These are phyloP conservation scores for Rhazya stricta DNA, from an alignment of 257 asterid genomes.

Conservation along the genomic window DNA sequence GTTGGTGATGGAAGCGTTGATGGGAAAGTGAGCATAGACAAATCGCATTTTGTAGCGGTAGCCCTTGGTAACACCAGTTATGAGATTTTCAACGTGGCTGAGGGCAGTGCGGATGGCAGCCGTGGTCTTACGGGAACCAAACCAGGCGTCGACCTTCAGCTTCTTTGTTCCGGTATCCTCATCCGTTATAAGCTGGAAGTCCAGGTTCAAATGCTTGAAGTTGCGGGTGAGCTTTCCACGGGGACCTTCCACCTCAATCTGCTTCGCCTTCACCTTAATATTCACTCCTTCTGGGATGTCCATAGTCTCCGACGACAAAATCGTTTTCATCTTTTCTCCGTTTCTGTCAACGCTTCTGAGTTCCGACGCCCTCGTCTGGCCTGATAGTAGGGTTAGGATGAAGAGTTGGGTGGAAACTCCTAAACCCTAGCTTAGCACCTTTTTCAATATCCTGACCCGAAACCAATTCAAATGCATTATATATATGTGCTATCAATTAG, in stretches of 20 bases:
- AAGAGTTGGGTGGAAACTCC: no score
- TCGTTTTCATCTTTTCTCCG: slow-evolving; percentile 50
- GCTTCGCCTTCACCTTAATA: slow-evolving; percentile 66
- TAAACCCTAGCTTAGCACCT: no score
- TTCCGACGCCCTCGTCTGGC: no score
- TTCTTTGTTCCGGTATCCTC: slow-evolving; percentile 60
- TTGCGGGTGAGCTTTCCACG: slow-evolving; percentile 61
- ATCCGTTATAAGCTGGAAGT: slow-evolving; percentile 66
- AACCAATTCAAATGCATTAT: no score
- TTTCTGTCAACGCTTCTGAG: no score
- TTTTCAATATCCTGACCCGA: no score
- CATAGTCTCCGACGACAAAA: slow-evolving; percentile 64
- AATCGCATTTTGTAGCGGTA: slow-evolving; percentile 88
- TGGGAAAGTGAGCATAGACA: slow-evolving; percentile 82
- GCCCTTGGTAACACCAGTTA: slow-evolving; percentile 71
- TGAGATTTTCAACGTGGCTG: slow-evolving; percentile 68
- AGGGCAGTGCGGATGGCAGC: slow-evolving; percentile 81
- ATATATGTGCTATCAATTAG: no score
- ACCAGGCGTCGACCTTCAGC: slow-evolving; percentile 84
- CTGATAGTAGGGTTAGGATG: no score
- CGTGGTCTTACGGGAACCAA: slow-evolving; percentile 70
- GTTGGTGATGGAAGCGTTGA: slow-evolving; percentile 59
- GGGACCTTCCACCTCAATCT: slow-evolving; percentile 74
- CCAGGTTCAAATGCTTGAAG: slow-evolving; percentile 74
- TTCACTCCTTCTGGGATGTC: slow-evolving; percentile 72